A percentile compares a stretch with the other conserved stretches of the same genome.
These are phyloP conservation scores for Silene uniflora DNA, from an alignment of 148 eudicot genomes.

Conservation along the genomic window DNA sequence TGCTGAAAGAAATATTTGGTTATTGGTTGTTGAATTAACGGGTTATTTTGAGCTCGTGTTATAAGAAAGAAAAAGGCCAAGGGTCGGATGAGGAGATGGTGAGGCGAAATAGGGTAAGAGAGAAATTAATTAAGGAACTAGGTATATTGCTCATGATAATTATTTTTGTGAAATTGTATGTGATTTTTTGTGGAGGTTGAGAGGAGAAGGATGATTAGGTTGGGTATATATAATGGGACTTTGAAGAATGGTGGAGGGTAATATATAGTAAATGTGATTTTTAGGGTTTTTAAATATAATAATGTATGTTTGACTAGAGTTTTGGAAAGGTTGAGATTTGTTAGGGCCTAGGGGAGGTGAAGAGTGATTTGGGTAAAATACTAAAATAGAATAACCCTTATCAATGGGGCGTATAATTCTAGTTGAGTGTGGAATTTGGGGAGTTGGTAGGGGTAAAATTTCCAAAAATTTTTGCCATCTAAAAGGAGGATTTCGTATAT, in stretches of 20 bases:
- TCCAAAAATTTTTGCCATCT: constrained; percentile 10
- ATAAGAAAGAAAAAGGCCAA: too few species aligned
- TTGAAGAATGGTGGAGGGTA: background rate
- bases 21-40: background rate
- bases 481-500: background rate
- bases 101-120: constrained; percentile 59
- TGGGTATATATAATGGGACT: background rate
- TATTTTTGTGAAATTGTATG: background rate
- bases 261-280: background rate
- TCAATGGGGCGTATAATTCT: background rate
- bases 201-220: constrained; percentile 4
- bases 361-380: background rate
- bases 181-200: constrained; percentile 22
- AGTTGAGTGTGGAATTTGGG: constrained; percentile 16
- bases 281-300: background rate
- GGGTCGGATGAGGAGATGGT: constrained; percentile 36
- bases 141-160: constrained; percentile 81
- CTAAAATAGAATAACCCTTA: background rate
- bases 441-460: constrained; percentile 16
- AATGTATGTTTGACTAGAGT: background rate
- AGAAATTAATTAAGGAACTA: constrained; percentile 56
- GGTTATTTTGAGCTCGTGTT: too few species aligned
- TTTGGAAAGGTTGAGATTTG: background rate
- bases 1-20: background rate
- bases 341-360: constrained; percentile 2